Percentiles rank a stretch among this genome's conserved stretches.
Conservation (phyloP, 768 basidiomycete species). For the Naganishia antarctica region DNA sequence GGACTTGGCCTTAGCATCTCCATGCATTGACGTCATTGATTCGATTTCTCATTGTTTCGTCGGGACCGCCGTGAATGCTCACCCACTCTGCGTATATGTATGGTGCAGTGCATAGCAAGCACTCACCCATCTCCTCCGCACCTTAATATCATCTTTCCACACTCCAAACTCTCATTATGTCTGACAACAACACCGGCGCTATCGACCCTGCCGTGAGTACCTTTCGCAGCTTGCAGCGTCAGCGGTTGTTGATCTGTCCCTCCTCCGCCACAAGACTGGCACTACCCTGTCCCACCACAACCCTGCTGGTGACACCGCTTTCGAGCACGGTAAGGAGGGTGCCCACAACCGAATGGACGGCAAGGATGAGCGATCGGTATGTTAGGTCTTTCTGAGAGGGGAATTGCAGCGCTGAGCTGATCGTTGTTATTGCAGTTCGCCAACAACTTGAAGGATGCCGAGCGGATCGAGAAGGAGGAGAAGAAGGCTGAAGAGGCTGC, state of each 20-base stretch:
- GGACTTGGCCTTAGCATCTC: too few species aligned
- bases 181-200: constrained; percentile 37
- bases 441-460: constrained; percentile 44
- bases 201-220: constrained; percentile 40
- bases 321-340: constrained; percentile 29
- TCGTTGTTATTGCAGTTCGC: constrained; percentile 19
- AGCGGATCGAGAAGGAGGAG: constrained; percentile 43
- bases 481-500: constrained; percentile 37
- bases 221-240: too few species aligned
- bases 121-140: too few species aligned
- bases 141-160: neutral
- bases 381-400: neutral
- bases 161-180: constrained; percentile 10
- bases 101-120: too few species aligned
- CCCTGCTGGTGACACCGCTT: constrained; percentile 36
- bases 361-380: constrained; percentile 42
- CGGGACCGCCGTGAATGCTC: too few species aligned
- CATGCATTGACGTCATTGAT: too few species aligned
- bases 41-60: too few species aligned
- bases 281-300: constrained; percentile 40
- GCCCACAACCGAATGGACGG: constrained; percentile 38
- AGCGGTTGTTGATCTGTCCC: too few species aligned
- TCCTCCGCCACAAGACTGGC: too few species aligned
- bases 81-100: too few species aligned
- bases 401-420: neutral